Conservation (phyloP, 225 moss, liverwort and hornwort genomes). For the Antitrichia curtipendula region DNA sequence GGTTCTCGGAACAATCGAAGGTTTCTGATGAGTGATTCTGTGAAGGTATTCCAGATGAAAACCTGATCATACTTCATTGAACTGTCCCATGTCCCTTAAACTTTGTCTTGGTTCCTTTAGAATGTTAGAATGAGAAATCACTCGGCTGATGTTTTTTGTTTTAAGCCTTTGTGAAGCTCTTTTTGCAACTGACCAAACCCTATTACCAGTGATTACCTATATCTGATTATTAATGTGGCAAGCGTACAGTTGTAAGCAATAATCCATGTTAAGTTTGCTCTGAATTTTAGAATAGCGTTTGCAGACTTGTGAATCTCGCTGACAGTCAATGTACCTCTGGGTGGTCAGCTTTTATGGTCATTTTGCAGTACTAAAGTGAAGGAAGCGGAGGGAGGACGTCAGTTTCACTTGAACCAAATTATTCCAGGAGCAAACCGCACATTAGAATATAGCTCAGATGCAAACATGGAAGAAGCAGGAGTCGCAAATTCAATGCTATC, state of each 20-base stretch:
- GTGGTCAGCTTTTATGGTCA: slow-evolving; percentile 81
- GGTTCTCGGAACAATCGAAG: slow-evolving; percentile 76
- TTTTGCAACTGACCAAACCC: background rate
- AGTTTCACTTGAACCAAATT: slow-evolving; percentile 78
- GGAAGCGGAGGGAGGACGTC: slow-evolving; percentile 62
- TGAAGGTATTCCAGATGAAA: slow-evolving; percentile 47
- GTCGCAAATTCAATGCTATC: slow-evolving; percentile 78
- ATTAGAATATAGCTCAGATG: slow-evolving; percentile 55
- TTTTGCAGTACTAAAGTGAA: slow-evolving; percentile 76
- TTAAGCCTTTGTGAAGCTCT: background rate
- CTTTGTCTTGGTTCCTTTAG: background rate
- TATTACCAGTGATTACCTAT: background rate
- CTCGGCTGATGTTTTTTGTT: background rate
- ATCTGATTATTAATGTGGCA: background rate
- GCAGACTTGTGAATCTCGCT: background rate
- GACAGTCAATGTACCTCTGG: background rate
- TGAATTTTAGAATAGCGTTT: background rate
- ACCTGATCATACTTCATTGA: background rate
- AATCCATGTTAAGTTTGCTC: background rate
- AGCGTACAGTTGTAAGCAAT: background rate
- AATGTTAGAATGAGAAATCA: background rate
- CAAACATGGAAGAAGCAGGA: slow-evolving; percentile 71
- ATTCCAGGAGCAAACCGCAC: slow-evolving; percentile 64
- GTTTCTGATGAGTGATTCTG: slow-evolving; percentile 74
- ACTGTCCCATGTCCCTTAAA: background rate